Base-by-base conservation (phyloP, 768 basidiomycete genomes). In the Boletus tomentosulus region DNA sequence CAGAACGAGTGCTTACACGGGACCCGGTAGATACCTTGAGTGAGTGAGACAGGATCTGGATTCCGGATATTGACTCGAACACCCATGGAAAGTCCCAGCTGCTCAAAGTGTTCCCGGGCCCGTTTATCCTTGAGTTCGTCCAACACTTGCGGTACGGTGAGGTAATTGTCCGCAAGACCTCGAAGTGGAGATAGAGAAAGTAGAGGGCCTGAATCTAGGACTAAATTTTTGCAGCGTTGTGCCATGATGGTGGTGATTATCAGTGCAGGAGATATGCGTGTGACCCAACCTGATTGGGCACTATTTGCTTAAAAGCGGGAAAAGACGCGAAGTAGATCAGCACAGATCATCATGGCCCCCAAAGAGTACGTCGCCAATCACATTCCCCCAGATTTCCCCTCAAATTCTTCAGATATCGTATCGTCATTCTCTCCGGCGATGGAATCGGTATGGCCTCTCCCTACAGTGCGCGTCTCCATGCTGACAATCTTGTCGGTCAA, bases 351-450 rank as follows among this genome's bases (percentile, higher is more conserved):
- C 22, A 42, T 81, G 77, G 59, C 77, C 35, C 62, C 66, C 19
- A 78, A 74, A 75, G 71, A 75, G 82, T 82, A 46, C 48, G 67
- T 44, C 2, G 53, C 50, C 72, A 57, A 22, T n/a, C 28, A 10
- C 24, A 27, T 35, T 41, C 39, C 8, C 47, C 48, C 60, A 48
- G 38, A 27, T 48, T 54, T 19, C 24, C 44, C 60, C 51, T 61
- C 22, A 43, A 33, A 5, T 22, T 25, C 13, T 28, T 33, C 6
- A 95, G 94, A 50, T 97, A 89, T 72, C 86, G 86, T 58, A 83
- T 99, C 67, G 89, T 85, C 34, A 81, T 95, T 50, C 84, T 99
- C 41, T 86, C 87, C n/a, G 97, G 97, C 48, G 97, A 99, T 73
- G 97, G 97, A 56, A 98, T 99, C 63, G 96, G 95, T 92, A 65